Evolutionary conservation across 805 yeast species (phyloP).

Genomic region (Nakazawaea holstii): DNA sequence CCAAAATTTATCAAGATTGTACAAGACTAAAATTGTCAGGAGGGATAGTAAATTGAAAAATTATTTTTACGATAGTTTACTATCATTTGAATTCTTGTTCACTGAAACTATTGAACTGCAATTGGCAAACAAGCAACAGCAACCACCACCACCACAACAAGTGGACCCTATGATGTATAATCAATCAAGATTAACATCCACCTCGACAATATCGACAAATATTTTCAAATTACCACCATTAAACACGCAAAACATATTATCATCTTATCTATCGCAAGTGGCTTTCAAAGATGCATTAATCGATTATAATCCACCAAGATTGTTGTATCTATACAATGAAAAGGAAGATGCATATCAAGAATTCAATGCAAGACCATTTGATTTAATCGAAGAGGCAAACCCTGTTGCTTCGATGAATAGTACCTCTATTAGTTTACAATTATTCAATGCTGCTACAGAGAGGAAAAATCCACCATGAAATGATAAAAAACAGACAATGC

Average conservation of each 20-base stretch:
- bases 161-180: too few species aligned
- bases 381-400: slow-evolving; percentile 52
- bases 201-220: background rate
- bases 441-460: slow-evolving; percentile 48
- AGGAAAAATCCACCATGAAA: slow-evolving; percentile 34
- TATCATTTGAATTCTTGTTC: slow-evolving; percentile 40
- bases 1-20: slow-evolving; percentile 39
- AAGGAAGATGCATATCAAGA: slow-evolving; percentile 25
- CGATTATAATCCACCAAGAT: background rate
- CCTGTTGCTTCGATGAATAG: slow-evolving; percentile 44
- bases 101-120: slow-evolving; percentile 20
- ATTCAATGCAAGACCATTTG: slow-evolving; percentile 44
- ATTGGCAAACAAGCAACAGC: slow-evolving; percentile 15
- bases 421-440: slow-evolving; percentile 45
- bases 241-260: slow-evolving; percentile 5
- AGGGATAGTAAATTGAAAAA: slow-evolving; percentile 46
- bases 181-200: too few species aligned
- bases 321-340: slow-evolving; percentile 20
- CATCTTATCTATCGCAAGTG: slow-evolving; percentile 2
- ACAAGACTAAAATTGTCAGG: slow-evolving; percentile 38
- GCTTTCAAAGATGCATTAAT: slow-evolving; percentile 13
- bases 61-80: slow-evolving; percentile 51
- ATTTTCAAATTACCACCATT: slow-evolving; percentile 8
- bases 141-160: slow-evolving; percentile 15
- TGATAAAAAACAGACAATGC: too few species aligned